A percentile compares a stretch with the other conserved stretches of the same genome.
phyloP scores from a whole-genome alignment of 2,329 filamentous ascomycete genomes.

The Dryadomyces sulphureus region DNA sequence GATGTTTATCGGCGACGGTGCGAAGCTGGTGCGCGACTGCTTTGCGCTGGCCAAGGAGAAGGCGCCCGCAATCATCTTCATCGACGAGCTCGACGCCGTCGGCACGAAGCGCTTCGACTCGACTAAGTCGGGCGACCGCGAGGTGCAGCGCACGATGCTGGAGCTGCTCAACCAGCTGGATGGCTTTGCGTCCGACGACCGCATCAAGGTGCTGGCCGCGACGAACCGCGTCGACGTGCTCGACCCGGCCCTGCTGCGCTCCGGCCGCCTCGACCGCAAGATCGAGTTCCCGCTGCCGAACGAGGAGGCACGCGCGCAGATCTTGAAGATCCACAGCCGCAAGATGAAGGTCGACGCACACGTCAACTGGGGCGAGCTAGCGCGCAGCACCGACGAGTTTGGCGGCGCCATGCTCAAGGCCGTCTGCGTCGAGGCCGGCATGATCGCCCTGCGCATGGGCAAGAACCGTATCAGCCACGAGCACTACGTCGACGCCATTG shows the following conservation, averaged over 20 bases:
- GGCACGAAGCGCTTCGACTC: conserved; percentile 98
- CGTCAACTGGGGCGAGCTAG: conserved; percentile 91
- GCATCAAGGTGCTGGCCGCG: conserved; percentile 89
- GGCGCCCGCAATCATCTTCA: conserved; percentile 97
- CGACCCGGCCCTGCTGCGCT: conserved; percentile 80
- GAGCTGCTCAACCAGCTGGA: conserved; percentile 97
- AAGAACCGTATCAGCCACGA: conserved; percentile 96
- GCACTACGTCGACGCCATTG: conserved; percentile 96
- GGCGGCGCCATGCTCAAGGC: conserved; percentile 96
- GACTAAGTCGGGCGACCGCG: conserved; percentile 92
- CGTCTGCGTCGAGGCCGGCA: conserved; percentile 95
- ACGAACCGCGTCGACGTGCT: conserved; percentile 92
- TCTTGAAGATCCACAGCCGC: conserved; percentile 89
- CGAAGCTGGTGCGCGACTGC: conserved; percentile 92
- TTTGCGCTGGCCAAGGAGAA: conserved; percentile 98
- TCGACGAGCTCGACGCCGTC: conserved; percentile 96
- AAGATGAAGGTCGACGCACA: conserved; percentile 94
- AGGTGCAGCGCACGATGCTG: conserved; percentile 97
- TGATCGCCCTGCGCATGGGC: conserved; percentile 91
- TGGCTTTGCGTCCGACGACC: conserved; percentile 90
- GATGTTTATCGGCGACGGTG: conserved; percentile 98
- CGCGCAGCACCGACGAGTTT: conserved; percentile 94
- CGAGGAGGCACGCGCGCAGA: conserved; percentile 93
- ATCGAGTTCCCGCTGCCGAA: conserved; percentile 98
- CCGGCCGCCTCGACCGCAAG: conserved; percentile 86